These are phyloP conservation scores for Euptelea pleiosperma DNA, from an alignment of 164 flowering plant species.

Conservation along the genomic window DNA sequence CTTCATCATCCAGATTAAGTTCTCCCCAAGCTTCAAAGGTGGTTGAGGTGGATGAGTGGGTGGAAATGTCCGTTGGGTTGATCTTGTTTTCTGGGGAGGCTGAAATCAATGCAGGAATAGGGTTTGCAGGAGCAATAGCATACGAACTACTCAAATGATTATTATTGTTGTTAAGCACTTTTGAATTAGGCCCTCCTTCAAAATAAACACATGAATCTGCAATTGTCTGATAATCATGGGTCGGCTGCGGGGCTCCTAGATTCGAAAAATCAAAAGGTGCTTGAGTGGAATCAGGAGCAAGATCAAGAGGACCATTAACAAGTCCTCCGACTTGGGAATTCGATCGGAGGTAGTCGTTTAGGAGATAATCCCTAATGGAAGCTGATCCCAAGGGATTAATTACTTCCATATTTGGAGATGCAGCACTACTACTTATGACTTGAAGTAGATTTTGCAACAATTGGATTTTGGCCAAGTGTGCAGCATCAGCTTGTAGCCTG, in stretches of 20 bases:
- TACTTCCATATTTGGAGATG: slow-evolving; percentile 21
- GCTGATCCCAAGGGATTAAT: slow-evolving; percentile 16
- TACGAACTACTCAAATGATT: slow-evolving; percentile 3
- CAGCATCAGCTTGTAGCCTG: slow-evolving; percentile 41
- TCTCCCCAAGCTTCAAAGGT: slow-evolving; percentile 44
- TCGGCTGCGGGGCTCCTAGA: slow-evolving; percentile 6
- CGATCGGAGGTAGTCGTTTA: slow-evolving; percentile 9
- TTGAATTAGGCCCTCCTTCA: neutral
- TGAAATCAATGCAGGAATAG: slow-evolving; percentile 17
- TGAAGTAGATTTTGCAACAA: slow-evolving; percentile 42
- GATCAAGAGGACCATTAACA: neutral
- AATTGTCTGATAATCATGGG: slow-evolving; percentile 8
- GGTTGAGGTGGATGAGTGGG: slow-evolving; percentile 28
- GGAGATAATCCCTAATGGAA: slow-evolving; percentile 1
- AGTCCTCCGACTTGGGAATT: slow-evolving; percentile 13
- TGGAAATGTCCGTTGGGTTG: slow-evolving; percentile 19
- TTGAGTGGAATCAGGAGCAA: slow-evolving; percentile 5
- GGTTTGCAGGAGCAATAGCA: slow-evolving; percentile 1
- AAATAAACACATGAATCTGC: slow-evolving; percentile 4
- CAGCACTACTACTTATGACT: slow-evolving; percentile 22
- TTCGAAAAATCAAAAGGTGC: neutral
- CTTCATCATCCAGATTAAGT: slow-evolving; percentile 38
- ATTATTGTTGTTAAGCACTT: slow-evolving; percentile 1
- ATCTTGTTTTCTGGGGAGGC: slow-evolving; percentile 16
- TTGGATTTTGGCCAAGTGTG: slow-evolving; percentile 45